Conservation (phyloP, 331 rosid genomes). For the Quercus tomentella region DNA sequence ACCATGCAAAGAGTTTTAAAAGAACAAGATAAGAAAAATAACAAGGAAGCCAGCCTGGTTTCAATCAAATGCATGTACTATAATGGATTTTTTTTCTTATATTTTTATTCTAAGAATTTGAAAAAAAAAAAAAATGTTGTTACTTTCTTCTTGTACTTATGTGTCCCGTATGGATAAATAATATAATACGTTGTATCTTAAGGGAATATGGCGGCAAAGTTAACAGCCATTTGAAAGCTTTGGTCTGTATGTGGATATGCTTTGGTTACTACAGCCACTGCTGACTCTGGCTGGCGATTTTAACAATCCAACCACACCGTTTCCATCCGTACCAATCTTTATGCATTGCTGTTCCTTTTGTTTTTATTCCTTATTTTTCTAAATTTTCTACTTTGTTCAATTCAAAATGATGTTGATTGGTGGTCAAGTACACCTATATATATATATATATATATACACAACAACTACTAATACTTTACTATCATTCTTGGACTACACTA, state of each 20-base stretch:
- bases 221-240: background rate
- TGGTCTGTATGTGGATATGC: background rate
- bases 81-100: too few relatives aligned
- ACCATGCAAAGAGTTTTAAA: too few relatives aligned
- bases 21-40: too few relatives aligned
- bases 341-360: background rate
- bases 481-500: background rate
- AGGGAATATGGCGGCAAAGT: background rate
- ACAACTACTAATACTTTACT: background rate
- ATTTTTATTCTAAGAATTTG: background rate
- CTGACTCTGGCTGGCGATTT: conserved; percentile 30
- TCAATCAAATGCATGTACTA: too few relatives aligned
- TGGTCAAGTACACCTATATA: background rate
- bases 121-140: background rate
- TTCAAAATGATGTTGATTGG: conserved; percentile 11
- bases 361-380: conserved; percentile 21
- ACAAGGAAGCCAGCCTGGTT: too few relatives aligned
- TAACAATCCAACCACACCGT: background rate
- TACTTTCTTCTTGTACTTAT: background rate
- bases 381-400: background rate
- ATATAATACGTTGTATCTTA: background rate
- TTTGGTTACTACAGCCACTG: background rate
- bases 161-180: background rate
- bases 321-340: background rate
- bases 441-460: background rate